Evolutionary conservation across 2,329 filamentous ascomycete genomes (phyloP).

Genomic region (Thermomyces lanuginosus): DNA sequence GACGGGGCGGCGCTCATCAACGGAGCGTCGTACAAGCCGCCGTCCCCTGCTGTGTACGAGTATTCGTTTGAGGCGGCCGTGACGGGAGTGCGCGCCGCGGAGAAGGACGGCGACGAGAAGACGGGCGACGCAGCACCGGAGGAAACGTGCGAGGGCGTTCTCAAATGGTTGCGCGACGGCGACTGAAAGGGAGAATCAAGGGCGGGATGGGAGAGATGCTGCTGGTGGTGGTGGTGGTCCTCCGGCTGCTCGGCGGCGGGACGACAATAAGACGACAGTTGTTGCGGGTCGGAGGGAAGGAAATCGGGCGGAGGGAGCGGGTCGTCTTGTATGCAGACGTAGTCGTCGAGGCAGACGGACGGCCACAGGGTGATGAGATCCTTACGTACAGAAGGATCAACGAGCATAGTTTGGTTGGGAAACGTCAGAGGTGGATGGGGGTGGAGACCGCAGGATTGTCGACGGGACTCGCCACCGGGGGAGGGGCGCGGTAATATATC

Average conservation of each 20-base stretch:
- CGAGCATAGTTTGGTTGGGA: constrained; percentile 21
- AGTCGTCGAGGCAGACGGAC: constrained; percentile 11
- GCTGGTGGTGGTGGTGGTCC: constrained; percentile 5
- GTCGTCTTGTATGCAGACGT: constrained; percentile 21
- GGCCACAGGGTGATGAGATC: constrained; percentile 25
- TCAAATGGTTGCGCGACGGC: constrained; percentile 13
- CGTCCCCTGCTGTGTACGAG: constrained; percentile 11
- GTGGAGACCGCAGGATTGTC: background rate
- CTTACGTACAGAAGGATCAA: constrained; percentile 25
- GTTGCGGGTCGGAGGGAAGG: constrained; percentile 7
- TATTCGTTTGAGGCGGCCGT: constrained; percentile 13
- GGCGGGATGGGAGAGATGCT: constrained; percentile 9
- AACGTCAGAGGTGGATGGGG: constrained; percentile 11
- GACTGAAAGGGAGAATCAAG: constrained; percentile 21
- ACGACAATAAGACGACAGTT: constrained; percentile 5
- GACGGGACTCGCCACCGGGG: constrained; percentile 6
- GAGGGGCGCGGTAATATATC: constrained; percentile 6
- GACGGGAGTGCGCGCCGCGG: constrained; percentile 14
- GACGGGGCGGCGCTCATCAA: constrained; percentile 26
- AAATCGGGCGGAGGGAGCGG: constrained; percentile 19
- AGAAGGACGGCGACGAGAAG: constrained; percentile 16
- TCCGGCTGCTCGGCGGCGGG: constrained; percentile 9
- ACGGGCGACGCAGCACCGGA: constrained; percentile 18
- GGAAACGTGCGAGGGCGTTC: constrained; percentile 21
- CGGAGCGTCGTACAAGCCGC: constrained; percentile 16